Evolutionary conservation across 1,284 basidiomycete genomes (phyloP), one percentile per base, ranked within the genome.

Genomic region (Malassezia dermatis): DNA sequence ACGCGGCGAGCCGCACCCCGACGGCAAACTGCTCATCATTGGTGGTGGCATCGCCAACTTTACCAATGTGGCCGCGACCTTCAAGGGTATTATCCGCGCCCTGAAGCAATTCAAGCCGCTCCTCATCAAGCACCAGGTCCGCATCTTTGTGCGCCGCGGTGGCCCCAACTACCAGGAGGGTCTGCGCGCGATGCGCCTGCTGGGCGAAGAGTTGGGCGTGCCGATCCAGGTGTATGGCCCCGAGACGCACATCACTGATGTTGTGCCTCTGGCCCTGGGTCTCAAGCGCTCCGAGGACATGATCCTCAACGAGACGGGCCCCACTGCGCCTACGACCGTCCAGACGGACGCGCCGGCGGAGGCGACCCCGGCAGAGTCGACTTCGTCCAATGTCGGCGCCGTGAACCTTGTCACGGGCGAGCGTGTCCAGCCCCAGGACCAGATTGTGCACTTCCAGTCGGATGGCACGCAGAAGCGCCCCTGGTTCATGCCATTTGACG

Each of bases 31-130:
- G 74, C 86, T 98, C 77, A 95, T 98, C 82, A 95, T 98, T 65
- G 94, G 93, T 78, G 94, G 94, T 80, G 93, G 93, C 79, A 95
- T 96, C 65, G 93, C 93, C 80, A 98, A 98, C 84, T 98, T 98
- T 79, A 96, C 91, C 76, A 96, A 98, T 76, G 91, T 98, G 67
- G 93, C 93, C 37, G 86, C 93, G 15, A 98, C 93, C 62, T 98
- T 98, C 86, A 96, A 96, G 82, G 93, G 93, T 66, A 98, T 96
- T 81, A 96, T 98, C 76, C 88, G 85, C 59, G 93, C 93, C 19
- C 81, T 98, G 69, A 88, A 94, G 81, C 86, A 90, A 78, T 90
- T 83, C 83, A 89, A 91, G 80, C 43, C 57, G 7, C 42, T 61
- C 23, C 62, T 73, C 21, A 60, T 63, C 53, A 64, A 66, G 54